phyloP scores from a whole-genome alignment of 345 rosid species.

The Camelina neglecta region DNA sequence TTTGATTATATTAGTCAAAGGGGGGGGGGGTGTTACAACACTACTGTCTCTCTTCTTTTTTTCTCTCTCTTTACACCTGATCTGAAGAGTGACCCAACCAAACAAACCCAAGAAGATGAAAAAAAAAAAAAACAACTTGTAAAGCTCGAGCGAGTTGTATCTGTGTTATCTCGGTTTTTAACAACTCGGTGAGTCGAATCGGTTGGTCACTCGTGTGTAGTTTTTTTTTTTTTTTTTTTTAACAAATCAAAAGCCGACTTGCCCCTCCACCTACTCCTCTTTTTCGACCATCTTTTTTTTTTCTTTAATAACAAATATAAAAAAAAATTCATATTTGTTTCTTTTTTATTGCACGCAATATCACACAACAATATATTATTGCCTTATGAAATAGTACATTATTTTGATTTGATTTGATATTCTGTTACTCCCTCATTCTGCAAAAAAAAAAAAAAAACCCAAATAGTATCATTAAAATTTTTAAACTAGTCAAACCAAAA shows the following conservation, averaged over 20 bases:
- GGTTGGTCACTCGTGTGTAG: slow-evolving; percentile 38
- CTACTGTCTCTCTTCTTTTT: slow-evolving; percentile 5
- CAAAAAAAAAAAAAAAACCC: too few species aligned
- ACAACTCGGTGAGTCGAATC: slow-evolving; percentile 40
- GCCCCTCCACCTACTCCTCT: slow-evolving; percentile 42
- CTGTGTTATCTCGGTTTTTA: slow-evolving; percentile 7
- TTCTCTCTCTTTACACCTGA: slow-evolving; percentile 33
- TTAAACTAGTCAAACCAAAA: too few species aligned
- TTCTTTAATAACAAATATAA: background rate
- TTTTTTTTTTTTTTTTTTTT: slow-evolving; percentile 1
- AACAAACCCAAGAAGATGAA: slow-evolving; percentile 26
- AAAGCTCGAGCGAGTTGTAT: slow-evolving; percentile 26
- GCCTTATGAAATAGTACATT: background rate
- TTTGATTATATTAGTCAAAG: slow-evolving; percentile 41
- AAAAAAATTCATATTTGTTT: too few species aligned
- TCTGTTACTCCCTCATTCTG: background rate
- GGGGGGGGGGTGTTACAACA: slow-evolving; percentile 7
- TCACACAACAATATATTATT: slow-evolving; percentile 10
- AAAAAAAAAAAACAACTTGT: background rate
- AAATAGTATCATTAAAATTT: too few species aligned
- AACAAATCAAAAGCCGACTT: slow-evolving; percentile 39
- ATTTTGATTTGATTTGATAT: background rate
- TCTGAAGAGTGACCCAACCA: slow-evolving; percentile 47
- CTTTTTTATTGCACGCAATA: background rate
- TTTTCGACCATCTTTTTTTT: slow-evolving; percentile 29